Evolutionary conservation across 352 stramenopile species (phyloP), one percentile per base, ranked within the genome.

Genomic region (Pythium dissimile): DNA sequence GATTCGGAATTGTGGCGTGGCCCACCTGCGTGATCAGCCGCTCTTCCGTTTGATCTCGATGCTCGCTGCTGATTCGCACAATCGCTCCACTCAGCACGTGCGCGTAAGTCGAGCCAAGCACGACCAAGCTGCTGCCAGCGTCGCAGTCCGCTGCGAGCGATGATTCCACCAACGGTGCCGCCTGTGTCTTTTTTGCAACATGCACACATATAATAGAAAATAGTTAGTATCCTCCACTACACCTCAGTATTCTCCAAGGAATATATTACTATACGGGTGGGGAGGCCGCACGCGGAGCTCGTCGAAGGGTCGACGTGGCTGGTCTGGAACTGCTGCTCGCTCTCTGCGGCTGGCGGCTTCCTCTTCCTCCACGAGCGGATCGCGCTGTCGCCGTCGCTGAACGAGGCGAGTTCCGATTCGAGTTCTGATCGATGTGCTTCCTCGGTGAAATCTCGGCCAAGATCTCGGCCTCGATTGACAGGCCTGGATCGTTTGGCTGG

Each of bases 391-490:
- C n/a, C n/a, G n/a, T n/a, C n/a, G n/a, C n/a, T n/a, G n/a, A n/a
- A n/a, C n/a, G n/a, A n/a, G n/a, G n/a, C n/a, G n/a, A n/a, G n/a
- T n/a, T n/a, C n/a, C n/a, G n/a, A n/a, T n/a, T n/a, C n/a, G n/a
- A n/a, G n/a, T n/a, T n/a, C n/a, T n/a, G n/a, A n/a, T 13, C 1
- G 30, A n/a, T 13, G 24, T 28, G 32, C 26, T 59, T 48, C 0
- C 54, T 35, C 5, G 38, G 34, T 20, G 65, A 67, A 8, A 76
- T 57, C 6, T 50, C 48, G 1, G 66, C 67, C 18, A 74, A 23
- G 30, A 77, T 77, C 28, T 80, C 69, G 3, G 41, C 44, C 48
- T 84, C 73, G 6, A 79, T 73, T 1, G 62, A 66, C 27, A 23
- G 45, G 13, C n/a, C 10, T n/a, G n/a, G 37, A 13, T 44, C 39